Evolutionary conservation across 2,329 filamentous ascomycete species (phyloP), one percentile per base, ranked within the genome.

Genomic region (Aspergillus pseudoglaucus): DNA sequence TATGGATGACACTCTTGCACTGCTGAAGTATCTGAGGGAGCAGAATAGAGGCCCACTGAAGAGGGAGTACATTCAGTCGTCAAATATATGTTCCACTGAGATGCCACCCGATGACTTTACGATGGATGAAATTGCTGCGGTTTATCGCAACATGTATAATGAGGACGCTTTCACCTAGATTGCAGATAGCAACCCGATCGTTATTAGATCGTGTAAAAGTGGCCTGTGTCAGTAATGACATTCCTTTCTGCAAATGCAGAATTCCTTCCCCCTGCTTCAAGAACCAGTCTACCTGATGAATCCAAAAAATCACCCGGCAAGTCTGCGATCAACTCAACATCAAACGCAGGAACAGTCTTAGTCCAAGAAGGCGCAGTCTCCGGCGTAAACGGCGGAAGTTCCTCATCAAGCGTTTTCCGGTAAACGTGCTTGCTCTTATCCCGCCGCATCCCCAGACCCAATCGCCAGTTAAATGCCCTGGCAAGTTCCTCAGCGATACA

Each of bases 91-190:
- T 41, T 55, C 53, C 14, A 61, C 60, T 35, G 64, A 66, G 27
- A 50, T 60, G 22, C 33, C 57, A 18, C 64, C 64, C 2, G 59
- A 64, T 47, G 42, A 51, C 10, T 20, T 32, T 25, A 65, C 61
- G 14, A 64, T 67, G 62, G 47, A 57, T n/a, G 49, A 52, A 6
- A 53, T 67, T 6, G 61, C n/a, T n/a, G n/a, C n/a, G n/a, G n/a
- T n/a, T n/a, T n/a, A n/a, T n/a, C n/a, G n/a, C n/a, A n/a, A n/a
- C n/a, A n/a, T n/a, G n/a, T n/a, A n/a, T n/a, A n/a, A n/a, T n/a
- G n/a, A n/a, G n/a, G n/a, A n/a, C n/a, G n/a, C n/a, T n/a, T n/a
- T n/a, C n/a, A n/a, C n/a, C n/a, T n/a, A n/a, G n/a, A n/a, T n/a
- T n/a, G n/a, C n/a, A n/a, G n/a, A n/a, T n/a, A n/a, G n/a, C n/a